Percentiles rank a stretch among this genome's conserved stretches.
phyloP scores from a whole-genome alignment of 495 filamentous ascomycete species.

The Staphylotrichum longicolle region DNA sequence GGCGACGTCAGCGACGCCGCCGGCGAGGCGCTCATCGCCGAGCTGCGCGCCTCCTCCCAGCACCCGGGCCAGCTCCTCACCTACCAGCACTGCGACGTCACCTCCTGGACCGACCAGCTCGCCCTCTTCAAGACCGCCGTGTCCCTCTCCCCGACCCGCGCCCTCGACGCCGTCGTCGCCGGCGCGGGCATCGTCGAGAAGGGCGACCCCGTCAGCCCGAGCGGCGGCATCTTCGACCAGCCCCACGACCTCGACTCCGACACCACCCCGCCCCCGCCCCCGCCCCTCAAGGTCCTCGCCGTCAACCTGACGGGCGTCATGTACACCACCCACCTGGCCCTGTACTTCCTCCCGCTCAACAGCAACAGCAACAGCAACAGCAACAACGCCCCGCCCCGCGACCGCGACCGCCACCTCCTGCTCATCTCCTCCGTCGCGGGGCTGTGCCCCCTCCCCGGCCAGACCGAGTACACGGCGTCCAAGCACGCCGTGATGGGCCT shows the following conservation, averaged over 20 bases:
- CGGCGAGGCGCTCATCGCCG: conserved; percentile 38
- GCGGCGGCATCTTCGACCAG: conserved; percentile 33
- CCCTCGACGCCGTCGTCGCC: conserved; percentile 62
- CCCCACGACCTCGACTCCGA: conserved; percentile 40
- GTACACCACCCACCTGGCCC: conserved; percentile 64
- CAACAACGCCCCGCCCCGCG: not conserved
- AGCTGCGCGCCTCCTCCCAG: conserved; percentile 34
- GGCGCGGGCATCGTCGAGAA: conserved; percentile 63
- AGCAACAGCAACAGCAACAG: not conserved
- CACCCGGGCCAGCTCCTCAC: conserved; percentile 42
- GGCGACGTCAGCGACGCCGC: conserved; percentile 45
- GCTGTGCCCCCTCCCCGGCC: conserved; percentile 44
- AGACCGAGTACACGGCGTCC: conserved; percentile 54
- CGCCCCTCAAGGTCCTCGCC: conserved; percentile 56
- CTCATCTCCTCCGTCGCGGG: conserved; percentile 58
- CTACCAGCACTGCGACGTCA: conserved; percentile 52
- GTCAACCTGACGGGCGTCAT: conserved; percentile 63
- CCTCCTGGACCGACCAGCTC: conserved; percentile 58
- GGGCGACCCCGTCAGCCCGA: conserved; percentile 16
- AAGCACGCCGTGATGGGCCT: conserved; percentile 67
- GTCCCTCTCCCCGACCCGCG: conserved; percentile 51
- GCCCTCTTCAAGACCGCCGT: conserved; percentile 57
- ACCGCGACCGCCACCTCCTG: conserved; percentile 50
- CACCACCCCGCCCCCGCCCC: conserved; percentile 37
- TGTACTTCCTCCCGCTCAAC: conserved; percentile 48